Percentiles rank a stretch among this genome's conserved stretches.
These are phyloP conservation scores for Stachybotrys chlorohalonatus DNA, from an alignment of 2,329 filamentous ascomycete genomes.

Conservation along the genomic window DNA sequence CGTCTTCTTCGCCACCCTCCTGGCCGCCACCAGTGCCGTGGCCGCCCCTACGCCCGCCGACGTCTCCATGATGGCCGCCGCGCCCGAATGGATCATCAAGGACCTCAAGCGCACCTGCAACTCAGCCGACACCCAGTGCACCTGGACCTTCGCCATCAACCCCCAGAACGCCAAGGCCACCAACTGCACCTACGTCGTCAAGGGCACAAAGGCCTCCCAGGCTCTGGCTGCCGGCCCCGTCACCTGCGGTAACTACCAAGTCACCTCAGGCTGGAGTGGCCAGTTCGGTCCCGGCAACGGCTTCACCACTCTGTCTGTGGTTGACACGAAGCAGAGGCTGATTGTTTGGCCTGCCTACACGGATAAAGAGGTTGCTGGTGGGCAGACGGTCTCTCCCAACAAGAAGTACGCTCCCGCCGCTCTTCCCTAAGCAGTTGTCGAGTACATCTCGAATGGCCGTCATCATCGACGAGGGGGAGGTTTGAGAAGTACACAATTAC, in stretches of 20 bases:
- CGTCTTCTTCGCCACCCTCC: neutral
- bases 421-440: neutral
- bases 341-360: slow-evolving; percentile 46
- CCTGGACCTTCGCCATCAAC: slow-evolving; percentile 34
- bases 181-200: slow-evolving; percentile 18
- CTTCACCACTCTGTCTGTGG: slow-evolving; percentile 45
- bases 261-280: slow-evolving; percentile 46
- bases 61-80: slow-evolving; percentile 30
- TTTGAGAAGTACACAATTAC: neutral
- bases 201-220: slow-evolving; percentile 21
- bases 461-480: neutral
- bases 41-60: slow-evolving; percentile 22
- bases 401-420: slow-evolving; percentile 31
- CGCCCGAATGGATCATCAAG: slow-evolving; percentile 32
- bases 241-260: slow-evolving; percentile 38
- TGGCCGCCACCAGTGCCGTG: slow-evolving; percentile 16
- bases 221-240: slow-evolving; percentile 27
- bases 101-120: slow-evolving; percentile 30
- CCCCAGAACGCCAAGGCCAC: slow-evolving; percentile 24
- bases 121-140: slow-evolving; percentile 27
- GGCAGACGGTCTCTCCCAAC: slow-evolving; percentile 37
- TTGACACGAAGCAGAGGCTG: slow-evolving; percentile 29
- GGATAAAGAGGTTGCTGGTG: slow-evolving; percentile 37
- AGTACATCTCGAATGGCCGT: too few relatives aligned
- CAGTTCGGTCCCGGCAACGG: slow-evolving; percentile 42